Percentiles rank a stretch among this genome's conserved stretches.
These are phyloP conservation scores for Aspergillus leporis DNA, from an alignment of 495 filamentous ascomycete species.

Conservation along the genomic window DNA sequence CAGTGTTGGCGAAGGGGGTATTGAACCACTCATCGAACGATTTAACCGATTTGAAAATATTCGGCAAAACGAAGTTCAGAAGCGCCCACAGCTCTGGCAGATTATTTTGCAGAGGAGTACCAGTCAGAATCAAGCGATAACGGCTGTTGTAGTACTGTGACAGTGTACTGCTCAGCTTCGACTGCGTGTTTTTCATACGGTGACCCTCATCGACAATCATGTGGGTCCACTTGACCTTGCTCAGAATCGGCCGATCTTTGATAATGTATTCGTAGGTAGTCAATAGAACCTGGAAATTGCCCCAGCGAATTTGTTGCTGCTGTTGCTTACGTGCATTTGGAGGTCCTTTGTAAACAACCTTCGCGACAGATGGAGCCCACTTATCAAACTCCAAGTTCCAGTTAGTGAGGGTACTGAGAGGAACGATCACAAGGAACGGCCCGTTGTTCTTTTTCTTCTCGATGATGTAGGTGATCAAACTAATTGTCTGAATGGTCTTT, in stretches of 20 bases:
- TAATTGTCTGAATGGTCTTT: constrained; percentile 99
- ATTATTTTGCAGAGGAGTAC: constrained; percentile 97
- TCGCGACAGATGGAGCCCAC: constrained; percentile 85
- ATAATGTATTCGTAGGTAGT: constrained; percentile 99
- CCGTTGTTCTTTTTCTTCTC: constrained; percentile 92
- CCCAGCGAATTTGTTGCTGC: constrained; percentile 90
- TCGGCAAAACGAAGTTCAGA: constrained; percentile 96
- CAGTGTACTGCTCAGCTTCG: constrained; percentile 92
- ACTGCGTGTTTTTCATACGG: constrained; percentile 99
- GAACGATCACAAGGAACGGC: constrained; percentile 95
- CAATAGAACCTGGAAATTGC: constrained; percentile 91
- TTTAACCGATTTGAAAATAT: constrained; percentile 99
- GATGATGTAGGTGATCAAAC: constrained; percentile 93
- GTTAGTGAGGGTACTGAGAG: constrained; percentile 93
- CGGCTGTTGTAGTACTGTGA: constrained; percentile 92
- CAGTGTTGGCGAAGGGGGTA: constrained; percentile 97
- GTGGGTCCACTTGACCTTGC: constrained; percentile 98
- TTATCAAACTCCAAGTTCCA: constrained; percentile 99
- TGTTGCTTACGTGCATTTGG: constrained; percentile 86
- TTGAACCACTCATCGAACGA: constrained; percentile 99
- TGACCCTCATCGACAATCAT: constrained; percentile 99
- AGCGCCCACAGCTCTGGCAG: constrained; percentile 94
- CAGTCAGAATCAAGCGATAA: constrained; percentile 94
- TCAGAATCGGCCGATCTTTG: constrained; percentile 90
- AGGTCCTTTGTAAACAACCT: constrained; percentile 95